Evolutionary conservation across 345 rosid species (phyloP).

Genomic region (Eucalyptus fibrosa): DNA sequence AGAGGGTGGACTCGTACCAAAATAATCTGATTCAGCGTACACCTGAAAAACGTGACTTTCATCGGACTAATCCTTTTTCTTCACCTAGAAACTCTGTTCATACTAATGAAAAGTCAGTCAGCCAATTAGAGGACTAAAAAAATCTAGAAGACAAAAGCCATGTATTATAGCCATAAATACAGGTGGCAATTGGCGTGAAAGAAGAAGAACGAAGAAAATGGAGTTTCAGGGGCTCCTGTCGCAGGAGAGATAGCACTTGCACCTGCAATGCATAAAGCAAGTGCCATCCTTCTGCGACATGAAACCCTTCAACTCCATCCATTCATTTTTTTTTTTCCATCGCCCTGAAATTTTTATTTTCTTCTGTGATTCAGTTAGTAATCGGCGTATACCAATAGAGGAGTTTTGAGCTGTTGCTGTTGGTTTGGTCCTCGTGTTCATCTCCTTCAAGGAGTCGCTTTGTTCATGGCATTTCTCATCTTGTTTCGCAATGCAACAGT

Average conservation of each 20-base stretch:
- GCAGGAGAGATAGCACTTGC: constrained; percentile 5
- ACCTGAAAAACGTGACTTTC: neutral
- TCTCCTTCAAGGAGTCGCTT: neutral
- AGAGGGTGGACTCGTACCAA: neutral
- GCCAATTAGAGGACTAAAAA: neutral
- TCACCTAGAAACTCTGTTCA: too few relatives aligned
- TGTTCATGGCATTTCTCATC: neutral
- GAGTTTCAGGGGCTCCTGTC: neutral
- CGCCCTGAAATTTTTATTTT: neutral
- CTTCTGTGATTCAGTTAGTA: neutral
- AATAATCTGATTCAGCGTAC: neutral
- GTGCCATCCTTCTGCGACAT: constrained; percentile 32
- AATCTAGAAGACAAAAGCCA: neutral
- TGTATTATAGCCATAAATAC: neutral
- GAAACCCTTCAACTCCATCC: constrained; percentile 4
- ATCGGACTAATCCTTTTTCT: neutral
- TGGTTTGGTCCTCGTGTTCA: neutral
- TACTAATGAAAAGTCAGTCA: neutral
- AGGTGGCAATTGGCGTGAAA: neutral
- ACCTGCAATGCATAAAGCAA: neutral
- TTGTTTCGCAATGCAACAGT: neutral
- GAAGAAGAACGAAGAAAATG: neutral
- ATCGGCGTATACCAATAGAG: neutral
- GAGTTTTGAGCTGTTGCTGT: neutral
- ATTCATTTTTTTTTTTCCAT: neutral